Evolutionary conservation across 1,284 basidiomycete genomes (phyloP), one percentile per base, ranked within the genome.

Genomic region (Cryptococcus wingfieldii): DNA sequence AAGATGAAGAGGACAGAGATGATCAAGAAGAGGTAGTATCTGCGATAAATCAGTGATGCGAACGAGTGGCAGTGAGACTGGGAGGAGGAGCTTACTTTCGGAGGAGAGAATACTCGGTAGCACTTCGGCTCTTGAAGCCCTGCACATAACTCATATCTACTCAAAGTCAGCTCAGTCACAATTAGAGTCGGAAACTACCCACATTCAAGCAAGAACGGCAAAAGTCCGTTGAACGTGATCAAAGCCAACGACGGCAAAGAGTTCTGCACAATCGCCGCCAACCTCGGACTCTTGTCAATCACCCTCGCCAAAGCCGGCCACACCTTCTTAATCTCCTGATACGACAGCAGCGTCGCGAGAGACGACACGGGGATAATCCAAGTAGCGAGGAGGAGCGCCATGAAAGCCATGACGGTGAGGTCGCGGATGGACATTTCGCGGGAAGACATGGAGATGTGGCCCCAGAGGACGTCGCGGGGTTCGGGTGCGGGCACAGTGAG

Each of bases 1-100:
- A 97, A 97, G 63, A 97, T 91, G 77, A 98, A 96, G 34, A 98
- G 87, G 44, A 97, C 94, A 63, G 94, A 94, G 74, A 93, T 81
- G 56, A 98, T 82, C 0, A 98, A 82, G 79, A 97, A 97, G 45
- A 98, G 80, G 69, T 96, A 91, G 72, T 96, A 93, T 82, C 90
- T 93, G 64, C 13, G 5, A 43, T 60, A 51, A 50, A 28, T 38
- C 23, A 9, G 14, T 12, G n/a, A 14, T 47, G 10, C 14, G 31
- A 23, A 23, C 3, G 5, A 9, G 41, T 42, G 43, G 18, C 25
- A 42, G 18, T 13, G 44, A 14, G 6, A 16, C 19, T 9, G 23
- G 13, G 18, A 6, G 13, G 18, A 6, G 3, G 34, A 13, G 76
- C 83, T 56, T 58, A 94, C 89, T 97, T 98, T 67, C 88, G 90